phyloP scores from a whole-genome alignment of 2,329 filamentous ascomycete species.

The Phialophora chinensis region DNA sequence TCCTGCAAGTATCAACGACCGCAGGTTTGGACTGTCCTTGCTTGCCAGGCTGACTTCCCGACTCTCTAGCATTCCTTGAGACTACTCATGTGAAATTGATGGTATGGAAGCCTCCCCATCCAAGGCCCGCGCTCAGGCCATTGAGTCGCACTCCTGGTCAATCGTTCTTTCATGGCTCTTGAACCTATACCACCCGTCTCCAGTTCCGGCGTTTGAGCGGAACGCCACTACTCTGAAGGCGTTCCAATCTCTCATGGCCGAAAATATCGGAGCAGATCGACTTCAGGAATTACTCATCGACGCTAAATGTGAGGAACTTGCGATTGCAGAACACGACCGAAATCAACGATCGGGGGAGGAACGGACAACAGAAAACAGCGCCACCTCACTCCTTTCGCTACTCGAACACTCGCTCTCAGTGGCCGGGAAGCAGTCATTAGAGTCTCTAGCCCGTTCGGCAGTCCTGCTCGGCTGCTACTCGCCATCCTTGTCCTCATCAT shows the following conservation, averaged over 20 bases:
- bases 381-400: slow-evolving; percentile 5
- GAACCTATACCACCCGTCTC: slow-evolving; percentile 68
- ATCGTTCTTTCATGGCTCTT: slow-evolving; percentile 84
- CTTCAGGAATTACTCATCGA: slow-evolving; percentile 53
- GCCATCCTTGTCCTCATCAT: background rate
- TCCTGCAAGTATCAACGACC: background rate
- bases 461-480: slow-evolving; percentile 21
- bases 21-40: background rate
- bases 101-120: slow-evolving; percentile 63
- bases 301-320: slow-evolving; percentile 23
- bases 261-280: slow-evolving; percentile 34
- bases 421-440: slow-evolving; percentile 18
- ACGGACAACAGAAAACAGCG: background rate
- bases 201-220: slow-evolving; percentile 78
- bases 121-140: slow-evolving; percentile 75
- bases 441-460: slow-evolving; percentile 26
- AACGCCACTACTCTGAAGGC: slow-evolving; percentile 71
- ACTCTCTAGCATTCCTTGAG: background rate
- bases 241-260: slow-evolving; percentile 37
- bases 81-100: background rate
- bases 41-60: background rate
- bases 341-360: background rate
- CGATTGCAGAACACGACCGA: background rate
- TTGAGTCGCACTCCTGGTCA: slow-evolving; percentile 87
- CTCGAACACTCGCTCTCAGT: slow-evolving; percentile 22